These are phyloP conservation scores for Trichoderma semiorbis DNA, from an alignment of 2,329 filamentous ascomycete genomes.

Conservation along the genomic window DNA sequence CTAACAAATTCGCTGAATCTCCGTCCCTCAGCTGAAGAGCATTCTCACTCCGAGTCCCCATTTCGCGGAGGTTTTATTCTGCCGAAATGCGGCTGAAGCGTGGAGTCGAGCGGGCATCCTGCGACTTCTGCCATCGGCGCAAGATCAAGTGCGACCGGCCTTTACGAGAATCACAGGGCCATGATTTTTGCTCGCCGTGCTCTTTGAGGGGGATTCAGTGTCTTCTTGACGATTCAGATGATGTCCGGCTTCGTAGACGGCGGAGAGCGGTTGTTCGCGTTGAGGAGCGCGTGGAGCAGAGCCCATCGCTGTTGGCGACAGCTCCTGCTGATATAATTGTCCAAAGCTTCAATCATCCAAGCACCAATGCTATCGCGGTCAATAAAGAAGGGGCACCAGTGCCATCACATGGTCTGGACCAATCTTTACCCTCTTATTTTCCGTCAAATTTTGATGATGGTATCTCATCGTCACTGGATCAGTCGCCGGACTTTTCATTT, in stretches of 20 bases:
- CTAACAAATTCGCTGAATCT: background rate
- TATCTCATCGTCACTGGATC: background rate
- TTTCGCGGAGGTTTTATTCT: background rate
- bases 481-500: background rate
- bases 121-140: constrained; percentile 5
- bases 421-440: background rate
- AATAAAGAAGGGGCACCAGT: too few species aligned
- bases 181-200: background rate
- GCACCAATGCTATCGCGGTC: background rate
- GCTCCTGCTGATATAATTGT: too few species aligned
- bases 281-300: background rate
- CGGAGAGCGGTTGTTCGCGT: background rate
- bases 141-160: constrained; percentile 10
- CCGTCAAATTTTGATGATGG: background rate
- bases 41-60: background rate
- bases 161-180: background rate
- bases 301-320: background rate
- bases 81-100: background rate
- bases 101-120: constrained; percentile 4
- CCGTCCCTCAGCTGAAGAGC: background rate
- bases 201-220: background rate
- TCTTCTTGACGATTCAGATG: background rate
- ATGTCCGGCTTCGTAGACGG: constrained; percentile 3
- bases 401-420: background rate
- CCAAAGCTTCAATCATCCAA: background rate